Conservation (phyloP, 179 eudicot genomes). For the Heliamphora ciliata region DNA sequence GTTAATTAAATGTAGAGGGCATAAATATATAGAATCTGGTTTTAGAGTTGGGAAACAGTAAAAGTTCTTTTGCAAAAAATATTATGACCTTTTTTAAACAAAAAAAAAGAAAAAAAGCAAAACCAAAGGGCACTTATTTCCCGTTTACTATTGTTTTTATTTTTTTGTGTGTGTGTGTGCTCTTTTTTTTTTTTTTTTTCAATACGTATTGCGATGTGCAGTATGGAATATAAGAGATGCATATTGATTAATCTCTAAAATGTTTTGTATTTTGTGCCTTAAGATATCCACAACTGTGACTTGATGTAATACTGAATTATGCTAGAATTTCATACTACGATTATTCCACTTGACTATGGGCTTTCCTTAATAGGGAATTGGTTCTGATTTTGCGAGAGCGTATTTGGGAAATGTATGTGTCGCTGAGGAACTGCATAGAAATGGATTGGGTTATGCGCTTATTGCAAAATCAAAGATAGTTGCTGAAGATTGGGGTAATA, state of each 20-base stretch:
- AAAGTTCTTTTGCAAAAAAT: too few relatives aligned
- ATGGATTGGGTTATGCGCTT: conserved; percentile 65
- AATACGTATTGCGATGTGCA: too few relatives aligned
- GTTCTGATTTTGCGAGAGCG: conserved; percentile 85
- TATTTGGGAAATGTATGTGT: conserved; percentile 90
- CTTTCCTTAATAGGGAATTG: conserved; percentile 54
- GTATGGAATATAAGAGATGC: background rate
- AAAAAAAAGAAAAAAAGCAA: too few relatives aligned
- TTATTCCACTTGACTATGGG: background rate
- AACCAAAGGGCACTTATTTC: too few relatives aligned
- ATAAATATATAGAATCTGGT: too few relatives aligned
- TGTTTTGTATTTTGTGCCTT: background rate
- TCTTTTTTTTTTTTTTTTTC: too few relatives aligned
- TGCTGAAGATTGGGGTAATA: conserved; percentile 86
- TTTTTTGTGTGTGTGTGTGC: too few relatives aligned
- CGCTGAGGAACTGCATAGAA: conserved; percentile 73
- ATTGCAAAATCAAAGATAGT: conserved; percentile 51
- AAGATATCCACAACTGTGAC: background rate
- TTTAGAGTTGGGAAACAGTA: too few relatives aligned
- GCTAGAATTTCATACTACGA: background rate
- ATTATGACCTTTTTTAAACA: too few relatives aligned
- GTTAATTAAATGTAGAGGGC: too few relatives aligned
- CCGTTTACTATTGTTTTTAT: too few relatives aligned
- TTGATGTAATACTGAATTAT: background rate
- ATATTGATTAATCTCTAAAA: background rate